Conservation (phyloP, 2,329 filamentous ascomycete species). For the Calonectria honghensis region DNA sequence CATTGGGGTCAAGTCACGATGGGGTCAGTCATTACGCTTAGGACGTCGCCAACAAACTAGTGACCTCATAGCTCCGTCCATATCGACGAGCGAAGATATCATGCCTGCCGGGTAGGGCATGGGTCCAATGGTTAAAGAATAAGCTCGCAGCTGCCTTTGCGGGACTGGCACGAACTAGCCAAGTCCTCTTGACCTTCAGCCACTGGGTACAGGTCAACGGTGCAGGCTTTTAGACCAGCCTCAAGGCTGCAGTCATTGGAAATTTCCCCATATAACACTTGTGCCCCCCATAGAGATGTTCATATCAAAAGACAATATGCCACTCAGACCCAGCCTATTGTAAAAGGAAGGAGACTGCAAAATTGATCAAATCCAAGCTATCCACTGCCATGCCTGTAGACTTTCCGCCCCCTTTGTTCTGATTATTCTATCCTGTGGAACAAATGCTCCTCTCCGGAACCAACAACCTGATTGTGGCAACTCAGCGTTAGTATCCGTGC, state of each 20-base stretch:
- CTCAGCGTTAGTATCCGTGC: not conserved
- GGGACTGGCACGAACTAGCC: not conserved
- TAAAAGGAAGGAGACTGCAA: not conserved
- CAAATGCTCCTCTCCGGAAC: not conserved
- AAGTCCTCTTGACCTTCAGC: not conserved
- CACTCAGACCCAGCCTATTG: not conserved
- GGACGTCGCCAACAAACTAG: slow-evolving; percentile 5
- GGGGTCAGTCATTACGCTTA: slow-evolving; percentile 24
- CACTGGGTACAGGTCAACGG: not conserved
- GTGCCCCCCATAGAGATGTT: not conserved
- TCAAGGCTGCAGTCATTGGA: not conserved
- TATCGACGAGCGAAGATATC: not conserved
- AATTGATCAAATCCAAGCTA: not conserved
- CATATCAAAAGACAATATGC: not conserved
- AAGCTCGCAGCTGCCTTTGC: not conserved
- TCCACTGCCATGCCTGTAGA: not conserved
- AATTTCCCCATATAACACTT: not conserved
- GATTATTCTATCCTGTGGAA: not conserved
- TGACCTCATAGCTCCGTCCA: slow-evolving; percentile 21
- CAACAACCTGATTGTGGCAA: not conserved
- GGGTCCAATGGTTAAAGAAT: not conserved
- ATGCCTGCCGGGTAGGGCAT: slow-evolving; percentile 4
- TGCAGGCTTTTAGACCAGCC: not conserved
- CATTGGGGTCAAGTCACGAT: slow-evolving; percentile 7
- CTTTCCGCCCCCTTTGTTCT: not conserved